These are phyloP conservation scores for Grigorovia yakushimaensis DNA, from an alignment of 805 yeast species.

Conservation along the genomic window DNA sequence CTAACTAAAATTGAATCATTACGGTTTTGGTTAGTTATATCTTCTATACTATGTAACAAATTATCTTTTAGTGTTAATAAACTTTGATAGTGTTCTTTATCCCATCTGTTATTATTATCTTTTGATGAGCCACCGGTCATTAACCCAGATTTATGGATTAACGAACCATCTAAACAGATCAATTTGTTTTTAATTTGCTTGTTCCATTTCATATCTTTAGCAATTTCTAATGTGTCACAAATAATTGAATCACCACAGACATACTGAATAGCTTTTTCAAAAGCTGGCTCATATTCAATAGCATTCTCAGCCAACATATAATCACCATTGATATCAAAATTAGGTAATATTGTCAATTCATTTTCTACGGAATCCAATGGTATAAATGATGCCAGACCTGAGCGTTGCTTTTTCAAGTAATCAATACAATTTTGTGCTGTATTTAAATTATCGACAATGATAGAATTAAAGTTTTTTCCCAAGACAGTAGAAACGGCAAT, in stretches of 20 bases:
- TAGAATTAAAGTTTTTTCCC: conserved; percentile 72
- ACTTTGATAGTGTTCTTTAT: conserved; percentile 51
- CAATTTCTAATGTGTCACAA: conserved; percentile 60
- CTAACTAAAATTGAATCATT: conserved; percentile 51
- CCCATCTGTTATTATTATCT: conserved; percentile 51
- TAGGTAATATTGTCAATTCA: conserved; percentile 42
- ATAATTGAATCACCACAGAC: conserved; percentile 73
- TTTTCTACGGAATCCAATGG: conserved; percentile 73
- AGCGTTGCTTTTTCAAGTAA: conserved; percentile 71
- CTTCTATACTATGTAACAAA: conserved; percentile 36
- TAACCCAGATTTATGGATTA: conserved; percentile 75
- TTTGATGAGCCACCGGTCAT: conserved; percentile 82
- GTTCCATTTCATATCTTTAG: conserved; percentile 66
- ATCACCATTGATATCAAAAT: conserved; percentile 10
- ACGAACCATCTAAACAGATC: conserved; percentile 75
- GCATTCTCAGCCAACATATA: conserved; percentile 52
- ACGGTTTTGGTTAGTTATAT: conserved; percentile 32
- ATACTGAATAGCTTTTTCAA: conserved; percentile 71
- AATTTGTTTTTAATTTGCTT: conserved; percentile 48
- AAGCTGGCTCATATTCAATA: conserved; percentile 53
- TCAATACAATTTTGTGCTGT: conserved; percentile 70
- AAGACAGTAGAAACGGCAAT: conserved; percentile 65
- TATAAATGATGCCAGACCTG: conserved; percentile 78
- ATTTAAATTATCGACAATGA: conserved; percentile 64
- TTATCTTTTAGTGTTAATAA: conserved; percentile 43